Evolutionary conservation across 768 basidiomycete genomes (phyloP).

Genomic region (Terana coerulea): DNA sequence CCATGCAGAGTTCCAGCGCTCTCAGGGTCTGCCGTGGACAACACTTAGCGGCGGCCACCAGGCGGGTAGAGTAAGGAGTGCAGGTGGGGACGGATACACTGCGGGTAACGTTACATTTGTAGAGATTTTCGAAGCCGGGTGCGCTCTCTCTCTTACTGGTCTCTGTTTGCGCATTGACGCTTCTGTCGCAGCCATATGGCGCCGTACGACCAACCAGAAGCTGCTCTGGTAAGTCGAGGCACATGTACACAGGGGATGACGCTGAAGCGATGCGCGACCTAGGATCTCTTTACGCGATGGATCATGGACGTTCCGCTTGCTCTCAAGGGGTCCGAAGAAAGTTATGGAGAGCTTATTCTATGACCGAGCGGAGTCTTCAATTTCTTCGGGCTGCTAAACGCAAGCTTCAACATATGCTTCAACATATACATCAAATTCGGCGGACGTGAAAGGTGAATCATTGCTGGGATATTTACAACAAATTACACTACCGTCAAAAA

Average conservation of each 20-base stretch:
- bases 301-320: constrained; percentile 48
- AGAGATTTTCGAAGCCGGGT: constrained; percentile 77
- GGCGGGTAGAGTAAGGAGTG: constrained; percentile 68
- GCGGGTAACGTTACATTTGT: constrained; percentile 89
- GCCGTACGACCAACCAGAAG: constrained; percentile 87
- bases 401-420: too few relatives aligned
- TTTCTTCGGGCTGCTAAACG: too few relatives aligned
- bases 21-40: constrained; percentile 52
- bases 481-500: too few relatives aligned
- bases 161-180: constrained; percentile 7
- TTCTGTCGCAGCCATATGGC: constrained; percentile 69
- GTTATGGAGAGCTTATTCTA: too few relatives aligned
- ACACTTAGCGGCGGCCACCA: constrained; percentile 46
- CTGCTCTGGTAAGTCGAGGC: constrained; percentile 55
- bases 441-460: too few relatives aligned
- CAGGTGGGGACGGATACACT: constrained; percentile 56
- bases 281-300: constrained; percentile 65
- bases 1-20: constrained; percentile 52
- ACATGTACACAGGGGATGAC: too few relatives aligned
- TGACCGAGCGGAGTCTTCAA: too few relatives aligned
- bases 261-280: background rate
- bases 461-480: too few relatives aligned
- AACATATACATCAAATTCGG: too few relatives aligned
- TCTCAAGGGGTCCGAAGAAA: constrained; percentile 17
- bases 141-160: constrained; percentile 6